These are phyloP conservation scores for Macroventuria anomochaeta DNA, from an alignment of 2,329 filamentous ascomycete genomes.

Conservation along the genomic window DNA sequence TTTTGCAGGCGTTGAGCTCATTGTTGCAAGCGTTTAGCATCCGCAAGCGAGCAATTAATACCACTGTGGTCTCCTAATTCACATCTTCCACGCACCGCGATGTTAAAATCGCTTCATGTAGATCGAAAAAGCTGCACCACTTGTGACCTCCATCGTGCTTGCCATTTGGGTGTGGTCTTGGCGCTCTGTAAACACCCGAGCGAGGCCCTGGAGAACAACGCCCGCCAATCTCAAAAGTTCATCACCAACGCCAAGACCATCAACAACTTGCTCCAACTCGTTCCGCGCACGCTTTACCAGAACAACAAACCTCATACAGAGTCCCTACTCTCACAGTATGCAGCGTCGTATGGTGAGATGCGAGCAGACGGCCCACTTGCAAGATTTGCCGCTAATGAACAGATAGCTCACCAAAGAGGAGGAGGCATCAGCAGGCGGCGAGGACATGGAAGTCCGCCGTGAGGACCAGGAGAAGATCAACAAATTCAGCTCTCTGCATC, in stretches of 20 bases:
- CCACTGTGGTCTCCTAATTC: background rate
- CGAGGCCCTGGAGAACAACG: no score
- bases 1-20: background rate
- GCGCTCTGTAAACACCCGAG: constrained; percentile 9
- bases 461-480: constrained; percentile 99
- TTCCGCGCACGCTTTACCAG: background rate
- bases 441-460: constrained; percentile 91
- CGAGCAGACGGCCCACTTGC: constrained; percentile 7
- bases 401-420: constrained; percentile 89
- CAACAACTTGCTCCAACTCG: background rate
- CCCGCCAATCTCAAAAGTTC: constrained; percentile 15
- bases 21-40: constrained; percentile 1
- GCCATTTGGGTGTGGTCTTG: constrained; percentile 1
- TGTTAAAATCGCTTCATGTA: background rate
- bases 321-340: constrained; percentile 28
- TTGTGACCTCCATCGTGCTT: background rate
- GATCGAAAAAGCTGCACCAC: no score
- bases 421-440: constrained; percentile 65
- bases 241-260: constrained; percentile 14
- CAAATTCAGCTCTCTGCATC: constrained; percentile 91
- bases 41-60: background rate
- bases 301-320: background rate
- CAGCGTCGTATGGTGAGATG: constrained; percentile 56
- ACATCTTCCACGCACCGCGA: background rate
- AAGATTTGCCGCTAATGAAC: constrained; percentile 22